These are phyloP conservation scores for Hericium rajendrae DNA, from an alignment of 768 basidiomycete species.

Conservation along the genomic window DNA sequence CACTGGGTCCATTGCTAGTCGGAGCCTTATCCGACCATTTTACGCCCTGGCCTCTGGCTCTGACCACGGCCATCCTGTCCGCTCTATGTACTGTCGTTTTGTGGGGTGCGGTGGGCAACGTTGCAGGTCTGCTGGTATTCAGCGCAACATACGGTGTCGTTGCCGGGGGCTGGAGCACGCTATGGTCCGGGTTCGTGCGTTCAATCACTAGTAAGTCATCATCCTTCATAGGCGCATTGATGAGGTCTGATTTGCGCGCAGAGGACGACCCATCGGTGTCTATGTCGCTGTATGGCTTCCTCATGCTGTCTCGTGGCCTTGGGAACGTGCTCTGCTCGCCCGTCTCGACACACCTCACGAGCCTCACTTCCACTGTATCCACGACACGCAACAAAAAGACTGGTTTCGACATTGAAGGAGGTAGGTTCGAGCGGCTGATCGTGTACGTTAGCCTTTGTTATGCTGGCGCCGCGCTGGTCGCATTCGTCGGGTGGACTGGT, in stretches of 20 bases:
- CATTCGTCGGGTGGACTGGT: not conserved
- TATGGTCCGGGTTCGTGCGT: slow-evolving; percentile 23
- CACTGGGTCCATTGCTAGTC: slow-evolving; percentile 4
- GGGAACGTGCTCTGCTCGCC: slow-evolving; percentile 21
- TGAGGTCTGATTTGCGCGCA: not conserved
- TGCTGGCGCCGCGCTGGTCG: not conserved
- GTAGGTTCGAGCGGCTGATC: not conserved
- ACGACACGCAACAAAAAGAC: not conserved
- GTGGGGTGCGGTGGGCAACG: slow-evolving; percentile 21
- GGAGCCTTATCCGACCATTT: slow-evolving; percentile 15
- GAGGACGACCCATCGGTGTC: slow-evolving; percentile 18
- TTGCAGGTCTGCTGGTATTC: slow-evolving; percentile 20
- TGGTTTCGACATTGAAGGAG: not conserved
- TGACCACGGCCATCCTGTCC: slow-evolving; percentile 13
- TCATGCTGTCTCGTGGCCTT: slow-evolving; percentile 17
- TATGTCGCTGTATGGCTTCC: slow-evolving; percentile 15
- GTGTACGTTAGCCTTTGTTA: not conserved
- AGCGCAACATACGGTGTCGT: slow-evolving; percentile 21
- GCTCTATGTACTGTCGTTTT: slow-evolving; percentile 22
- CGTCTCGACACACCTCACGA: slow-evolving; percentile 14
- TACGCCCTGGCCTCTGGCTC: slow-evolving; percentile 14
- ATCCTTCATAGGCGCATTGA: not conserved
- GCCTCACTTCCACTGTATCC: not conserved
- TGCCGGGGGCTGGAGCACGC: slow-evolving; percentile 24
- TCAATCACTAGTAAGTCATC: slow-evolving; percentile 14